These are phyloP conservation scores for Eurotiales sp. DNA, from an alignment of 2,329 filamentous ascomycete genomes.

Conservation along the genomic window DNA sequence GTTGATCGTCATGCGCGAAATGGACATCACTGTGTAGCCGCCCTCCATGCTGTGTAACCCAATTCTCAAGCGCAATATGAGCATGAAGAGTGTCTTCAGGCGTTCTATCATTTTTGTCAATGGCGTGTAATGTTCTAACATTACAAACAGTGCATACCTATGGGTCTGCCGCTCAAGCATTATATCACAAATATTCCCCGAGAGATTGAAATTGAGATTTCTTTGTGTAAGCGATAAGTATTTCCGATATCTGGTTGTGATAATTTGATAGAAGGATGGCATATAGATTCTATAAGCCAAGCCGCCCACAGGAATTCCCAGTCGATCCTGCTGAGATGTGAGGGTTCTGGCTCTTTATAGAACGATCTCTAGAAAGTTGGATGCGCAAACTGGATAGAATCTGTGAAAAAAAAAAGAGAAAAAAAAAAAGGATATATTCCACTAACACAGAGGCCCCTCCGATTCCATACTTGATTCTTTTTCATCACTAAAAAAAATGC, in stretches of 20 bases:
- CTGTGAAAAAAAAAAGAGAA: too few species aligned
- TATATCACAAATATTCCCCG: too few species aligned
- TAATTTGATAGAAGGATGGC: not conserved
- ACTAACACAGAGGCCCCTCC: too few species aligned
- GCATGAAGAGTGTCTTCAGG: slow-evolving; percentile 4
- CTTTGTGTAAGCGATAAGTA: not conserved
- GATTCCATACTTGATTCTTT: too few species aligned
- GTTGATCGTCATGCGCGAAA: slow-evolving; percentile 30
- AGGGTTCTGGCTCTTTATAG: too few species aligned
- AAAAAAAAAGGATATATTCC: too few species aligned
- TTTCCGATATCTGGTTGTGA: not conserved
- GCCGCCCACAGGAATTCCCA: too few species aligned
- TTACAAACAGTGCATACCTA: not conserved
- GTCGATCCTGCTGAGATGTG: too few species aligned
- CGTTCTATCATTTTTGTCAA: slow-evolving; percentile 6
- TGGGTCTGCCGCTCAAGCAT: not conserved
- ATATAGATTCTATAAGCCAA: not conserved
- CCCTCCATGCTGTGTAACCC: slow-evolving; percentile 31
- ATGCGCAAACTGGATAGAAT: too few species aligned
- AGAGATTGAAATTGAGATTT: not conserved
- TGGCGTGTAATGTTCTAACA: too few species aligned
- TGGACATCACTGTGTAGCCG: slow-evolving; percentile 30
- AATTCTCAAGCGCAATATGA: slow-evolving; percentile 29
- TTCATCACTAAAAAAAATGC: too few species aligned
- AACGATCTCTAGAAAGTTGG: too few species aligned